Evolutionary conservation across 1,284 basidiomycete genomes (phyloP), one percentile per base, ranked within the genome.

Genomic region (Sanghuangporus sanghuang): DNA sequence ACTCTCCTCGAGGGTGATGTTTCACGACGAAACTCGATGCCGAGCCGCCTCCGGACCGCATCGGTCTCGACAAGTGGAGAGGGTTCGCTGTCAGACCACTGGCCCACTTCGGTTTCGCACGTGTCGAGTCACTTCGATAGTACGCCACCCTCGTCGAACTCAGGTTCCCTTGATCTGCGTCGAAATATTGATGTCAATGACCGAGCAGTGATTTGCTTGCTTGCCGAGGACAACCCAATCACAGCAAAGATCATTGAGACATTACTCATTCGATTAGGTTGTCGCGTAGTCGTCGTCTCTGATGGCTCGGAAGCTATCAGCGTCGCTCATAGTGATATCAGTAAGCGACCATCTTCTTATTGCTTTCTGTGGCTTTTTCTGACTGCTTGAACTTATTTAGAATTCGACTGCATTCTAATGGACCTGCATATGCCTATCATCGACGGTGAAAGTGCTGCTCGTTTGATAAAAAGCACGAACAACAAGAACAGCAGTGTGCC

Each of bases 161-260:
- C 92, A 18, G 85, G 86, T 65, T 92, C 89, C 0, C 85, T 89
- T 66, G 91, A 92, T 71, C 72, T 90, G 72, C 83, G 83, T 72
- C 85, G 85, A 73, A 85, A 82, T 7, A 84, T 85, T 2, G 87
- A 92, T 73, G 84, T 84, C 35, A 82, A 75, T 68, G 92, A 93
- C 72, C 84, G 92, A 50, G 87, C 89, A 18, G 87, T 98, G 60
- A 95, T 93, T 21, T 96, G 95, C 70, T 77, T 99, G 40, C 83
- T 99, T 54, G 97, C 96, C 0, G 97, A 99, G 73, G 95, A 98
- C 72, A 99, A 99, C 72, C 96, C 96, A 0, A 97, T 96, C 70
- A 95, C 93, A 0, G 93, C 91, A 61, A 96, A 95, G 80, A 96
- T 98, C 55, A 88, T 98, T 64, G 96, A 98, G 76, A 97, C 93